A percentile compares a stretch with the other conserved stretches of the same genome.
Evolutionary conservation across 1,284 basidiomycete genomes (phyloP).

Genomic region (Quambalaria eucalypti): DNA sequence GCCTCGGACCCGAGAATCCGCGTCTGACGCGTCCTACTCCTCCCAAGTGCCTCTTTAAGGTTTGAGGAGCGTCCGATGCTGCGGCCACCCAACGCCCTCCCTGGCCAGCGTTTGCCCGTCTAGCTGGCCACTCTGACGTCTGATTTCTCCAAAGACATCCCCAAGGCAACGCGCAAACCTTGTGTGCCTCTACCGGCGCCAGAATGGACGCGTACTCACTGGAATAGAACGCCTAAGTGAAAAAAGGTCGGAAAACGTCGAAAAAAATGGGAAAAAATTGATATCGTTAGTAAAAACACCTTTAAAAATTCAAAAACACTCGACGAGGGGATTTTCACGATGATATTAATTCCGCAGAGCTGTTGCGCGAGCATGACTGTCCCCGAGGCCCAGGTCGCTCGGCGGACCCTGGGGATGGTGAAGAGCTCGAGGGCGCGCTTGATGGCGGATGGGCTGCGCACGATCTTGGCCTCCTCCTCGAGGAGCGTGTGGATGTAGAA

Average conservation of each 20-base stretch:
- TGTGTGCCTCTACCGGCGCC: too few species aligned
- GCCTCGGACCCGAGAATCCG: too few species aligned
- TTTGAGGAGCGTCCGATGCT: too few species aligned
- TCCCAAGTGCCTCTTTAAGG: too few species aligned
- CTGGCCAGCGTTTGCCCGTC: too few species aligned
- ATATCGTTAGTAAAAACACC: neutral
- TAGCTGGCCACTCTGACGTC: too few species aligned
- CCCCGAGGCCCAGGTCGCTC: conserved; percentile 56
- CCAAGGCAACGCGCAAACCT: too few species aligned
- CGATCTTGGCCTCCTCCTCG: conserved; percentile 56
- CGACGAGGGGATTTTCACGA: neutral
- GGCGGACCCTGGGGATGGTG: conserved; percentile 48
- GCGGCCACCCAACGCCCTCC: too few species aligned
- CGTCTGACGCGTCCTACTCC: too few species aligned
- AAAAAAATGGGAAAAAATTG: conserved; percentile 51
- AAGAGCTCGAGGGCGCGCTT: conserved; percentile 57
- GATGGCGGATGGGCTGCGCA: conserved; percentile 48
- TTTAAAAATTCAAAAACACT: neutral
- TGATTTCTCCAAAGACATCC: too few species aligned
- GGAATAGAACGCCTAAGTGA: too few species aligned
- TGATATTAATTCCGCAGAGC: conserved; percentile 5
- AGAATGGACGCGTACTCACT: too few species aligned
- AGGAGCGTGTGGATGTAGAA: conserved; percentile 54
- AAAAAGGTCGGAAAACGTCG: conserved; percentile 62
- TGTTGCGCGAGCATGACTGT: conserved; percentile 32